Evolutionary conservation across 2,329 filamentous ascomycete species (phyloP), one percentile per base, ranked within the genome.

Genomic region (Didymosphaeria variabile): DNA sequence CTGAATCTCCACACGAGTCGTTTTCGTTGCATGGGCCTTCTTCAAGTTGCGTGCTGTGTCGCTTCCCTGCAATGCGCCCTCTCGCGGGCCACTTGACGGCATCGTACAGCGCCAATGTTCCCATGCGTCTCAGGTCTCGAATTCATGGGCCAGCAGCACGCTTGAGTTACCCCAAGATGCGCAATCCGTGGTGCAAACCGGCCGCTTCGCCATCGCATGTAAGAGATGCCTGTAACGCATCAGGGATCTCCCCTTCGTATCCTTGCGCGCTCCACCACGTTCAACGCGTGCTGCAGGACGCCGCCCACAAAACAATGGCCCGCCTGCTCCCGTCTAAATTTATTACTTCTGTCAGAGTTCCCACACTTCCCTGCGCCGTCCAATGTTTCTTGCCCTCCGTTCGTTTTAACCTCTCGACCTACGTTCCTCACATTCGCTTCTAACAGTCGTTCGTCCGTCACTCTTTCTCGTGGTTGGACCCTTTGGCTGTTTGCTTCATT

Each of bases 231-330:
- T 74, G 72, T 54, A 67, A 67, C 65, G 62, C 66, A 69, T 73
- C 73, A 67, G 68, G 67, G 66, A 69, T 69, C 61, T 59, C 66
- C 69, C 70, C 65, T 62, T 42, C 51, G 23, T 44, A 66, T 62
- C 68, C 68, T 57, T 36, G 68, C 67, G 66, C 60, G 64, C 65
- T 69, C 70, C 69, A 72, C 70, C 72, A 72, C 62, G 70, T 72
- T 63, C 66, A 69, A 73, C 72, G 74, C 70, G 68, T 73, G 56
- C 67, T 71, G 67, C 73, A 74, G 67, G 64, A 61, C 64, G 60
- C 59, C 59, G 66, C 65, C 66, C 72, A 72, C 72, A 72, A 71
- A 70, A 76, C 70, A 76, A 71, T 71, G 67, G 58, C 66, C 66
- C 67, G 62, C 69, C 65, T 63, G 61, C 64, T 65, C 52, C 69